Evolutionary conservation across 2,329 filamentous ascomycete species (phyloP), one percentile per base, ranked within the genome.

Genomic region (Nectriaceae sp.): DNA sequence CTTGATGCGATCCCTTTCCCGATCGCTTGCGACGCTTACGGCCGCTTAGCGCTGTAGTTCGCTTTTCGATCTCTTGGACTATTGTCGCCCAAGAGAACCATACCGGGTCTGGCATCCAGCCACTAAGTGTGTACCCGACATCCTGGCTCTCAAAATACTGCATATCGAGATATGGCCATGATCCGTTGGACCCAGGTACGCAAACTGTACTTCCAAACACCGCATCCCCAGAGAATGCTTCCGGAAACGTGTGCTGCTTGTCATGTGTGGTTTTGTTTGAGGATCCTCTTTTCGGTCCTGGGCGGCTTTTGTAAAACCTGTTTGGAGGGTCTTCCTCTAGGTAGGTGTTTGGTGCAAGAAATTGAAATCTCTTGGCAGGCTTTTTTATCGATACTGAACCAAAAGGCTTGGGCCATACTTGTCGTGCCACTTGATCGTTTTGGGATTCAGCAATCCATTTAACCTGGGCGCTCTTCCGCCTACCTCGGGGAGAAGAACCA

Each of bases 261-360:
- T 40, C 26, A 19, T 18, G 4, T 15, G 26, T n/a, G 3, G 15
- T 21, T 11, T 6, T 16, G 18, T 18, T 16, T 18, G 16, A 11
- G 18, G 33, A 37, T 18, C 40, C 36, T 10, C 49, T 44, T n/a
- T 42, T 49, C 4, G 52, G 49, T 11, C 40, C 29, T 4, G 36
- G 39, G 10, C 42, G 38, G 4, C 40, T 42, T 13, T 51, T 42
- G 11, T 43, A 26, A 33, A 49, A 10, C 46, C 48, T 22, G 19
- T 20, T 37, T 10, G 48, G 42, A n/a, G 36, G 21, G 5, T 68
- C 64, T 18, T 69, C 66, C 2, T 65, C 66, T 19, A 76, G 52
- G 21, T 62, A 65, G 1, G 68, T 73, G 22, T 76, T 77, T 8
- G 74, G 73, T 6, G 65, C 61, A n/a, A 77, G 59, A 42, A 77